Evolutionary conservation across 305 asterid genomes (phyloP).

Genomic region (Solanum hybrid): DNA sequence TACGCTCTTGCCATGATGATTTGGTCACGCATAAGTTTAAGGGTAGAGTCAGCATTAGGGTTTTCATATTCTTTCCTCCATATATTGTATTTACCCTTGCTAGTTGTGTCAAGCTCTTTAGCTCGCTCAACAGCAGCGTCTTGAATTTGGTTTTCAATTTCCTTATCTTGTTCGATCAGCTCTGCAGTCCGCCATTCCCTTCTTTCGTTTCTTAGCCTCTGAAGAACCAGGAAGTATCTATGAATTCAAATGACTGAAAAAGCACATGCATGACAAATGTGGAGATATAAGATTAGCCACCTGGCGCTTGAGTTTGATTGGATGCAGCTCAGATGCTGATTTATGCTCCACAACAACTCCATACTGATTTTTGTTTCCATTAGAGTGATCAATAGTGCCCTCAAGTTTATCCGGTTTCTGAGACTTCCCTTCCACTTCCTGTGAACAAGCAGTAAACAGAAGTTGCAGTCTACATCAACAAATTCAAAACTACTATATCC

Average conservation of each 20-base stretch:
- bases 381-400: constrained; percentile 20
- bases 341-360: constrained; percentile 25
- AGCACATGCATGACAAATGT: not conserved
- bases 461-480: not conserved
- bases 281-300: constrained; percentile 28
- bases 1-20: constrained; percentile 93
- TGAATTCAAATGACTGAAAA: constrained; percentile 1
- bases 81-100: constrained; percentile 67
- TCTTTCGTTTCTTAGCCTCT: constrained; percentile 73
- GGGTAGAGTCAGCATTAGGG: constrained; percentile 78
- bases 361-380: constrained; percentile 12
- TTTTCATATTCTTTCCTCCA: constrained; percentile 94
- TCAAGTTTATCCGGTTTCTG: constrained; percentile 21
- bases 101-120: constrained; percentile 64
- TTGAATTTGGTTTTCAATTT: constrained; percentile 58
- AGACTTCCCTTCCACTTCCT: constrained; percentile 34
- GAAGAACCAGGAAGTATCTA: constrained; percentile 17
- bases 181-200: constrained; percentile 63
- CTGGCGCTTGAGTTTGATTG: constrained; percentile 80
- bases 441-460: constrained; percentile 19
- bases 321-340: constrained; percentile 44
- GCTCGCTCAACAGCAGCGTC: constrained; percentile 79
- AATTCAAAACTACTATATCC: not conserved
- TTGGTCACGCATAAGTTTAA: constrained; percentile 94
- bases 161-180: constrained; percentile 57